These are phyloP conservation scores for Tulasnella sp. DNA, from an alignment of 768 basidiomycete species.

Conservation along the genomic window DNA sequence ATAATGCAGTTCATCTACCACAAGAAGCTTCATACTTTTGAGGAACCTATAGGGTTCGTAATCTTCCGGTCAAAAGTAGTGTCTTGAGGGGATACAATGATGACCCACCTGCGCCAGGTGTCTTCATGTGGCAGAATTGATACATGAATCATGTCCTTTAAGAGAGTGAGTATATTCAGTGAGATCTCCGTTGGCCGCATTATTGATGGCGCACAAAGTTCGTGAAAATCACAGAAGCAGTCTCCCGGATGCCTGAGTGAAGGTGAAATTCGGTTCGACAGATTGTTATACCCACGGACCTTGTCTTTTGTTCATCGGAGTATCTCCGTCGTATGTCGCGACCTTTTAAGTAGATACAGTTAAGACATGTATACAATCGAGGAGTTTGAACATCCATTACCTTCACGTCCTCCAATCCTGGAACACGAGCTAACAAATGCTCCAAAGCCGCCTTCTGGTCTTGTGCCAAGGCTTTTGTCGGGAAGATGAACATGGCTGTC, in stretches of 20 bases:
- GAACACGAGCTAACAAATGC: conserved; percentile 47
- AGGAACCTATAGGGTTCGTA: conserved; percentile 44
- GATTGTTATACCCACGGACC: conserved; percentile 28
- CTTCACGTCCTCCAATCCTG: conserved; percentile 49
- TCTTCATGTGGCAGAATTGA: conserved; percentile 80
- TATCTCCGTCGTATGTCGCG: conserved; percentile 83
- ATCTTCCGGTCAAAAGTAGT: background rate
- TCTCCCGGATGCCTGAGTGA: conserved; percentile 50
- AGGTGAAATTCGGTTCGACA: background rate
- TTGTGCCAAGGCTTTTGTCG: conserved; percentile 87
- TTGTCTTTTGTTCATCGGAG: conserved; percentile 52
- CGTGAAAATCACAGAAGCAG: conserved; percentile 72
- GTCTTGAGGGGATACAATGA: background rate
- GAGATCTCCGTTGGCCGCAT: background rate
- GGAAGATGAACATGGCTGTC: conserved; percentile 78
- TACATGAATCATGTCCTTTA: conserved; percentile 73
- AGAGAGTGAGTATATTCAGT: background rate
- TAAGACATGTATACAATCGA: background rate
- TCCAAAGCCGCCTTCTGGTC: conserved; percentile 68
- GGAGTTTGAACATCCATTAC: conserved; percentile 24
- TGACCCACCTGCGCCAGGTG: conserved; percentile 54
- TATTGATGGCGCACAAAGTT: conserved; percentile 53
- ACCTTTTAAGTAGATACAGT: conserved; percentile 29
- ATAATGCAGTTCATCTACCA: conserved; percentile 80
- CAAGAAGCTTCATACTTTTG: conserved; percentile 63